A percentile compares a stretch with the other conserved stretches of the same genome.
Evolutionary conservation across 768 basidiomycete genomes (phyloP).

Genomic region (Zangia roseola): DNA sequence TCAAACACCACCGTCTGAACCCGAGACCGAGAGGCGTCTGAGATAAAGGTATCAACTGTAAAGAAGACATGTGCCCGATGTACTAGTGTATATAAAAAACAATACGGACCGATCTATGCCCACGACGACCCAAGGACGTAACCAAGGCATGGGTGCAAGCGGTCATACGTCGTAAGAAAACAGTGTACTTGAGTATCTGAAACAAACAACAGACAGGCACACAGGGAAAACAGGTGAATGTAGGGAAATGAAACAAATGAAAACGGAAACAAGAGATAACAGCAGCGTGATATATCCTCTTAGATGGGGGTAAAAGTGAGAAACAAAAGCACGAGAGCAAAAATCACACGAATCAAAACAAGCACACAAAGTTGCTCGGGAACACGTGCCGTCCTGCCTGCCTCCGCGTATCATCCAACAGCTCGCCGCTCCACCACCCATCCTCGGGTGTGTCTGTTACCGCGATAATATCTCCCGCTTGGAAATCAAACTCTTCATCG

Average conservation of each 20-base stretch:
- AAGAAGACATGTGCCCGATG: too few relatives aligned
- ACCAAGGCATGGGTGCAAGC: too few relatives aligned
- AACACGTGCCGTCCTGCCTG: conserved; percentile 74
- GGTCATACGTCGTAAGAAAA: too few relatives aligned
- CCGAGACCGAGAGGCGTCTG: too few relatives aligned
- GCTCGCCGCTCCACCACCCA: conserved; percentile 95
- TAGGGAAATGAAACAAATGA: neutral
- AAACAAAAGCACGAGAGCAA: neutral
- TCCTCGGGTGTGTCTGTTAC: conserved; percentile 93
- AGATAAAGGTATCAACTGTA: too few relatives aligned
- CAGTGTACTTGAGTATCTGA: too few relatives aligned
- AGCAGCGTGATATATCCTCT: conserved; percentile 5
- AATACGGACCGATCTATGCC: too few relatives aligned
- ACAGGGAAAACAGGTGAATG: too few relatives aligned
- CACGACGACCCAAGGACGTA: too few relatives aligned
- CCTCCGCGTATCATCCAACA: conserved; percentile 74
- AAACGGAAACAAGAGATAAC: neutral
- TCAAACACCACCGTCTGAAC: too few relatives aligned
- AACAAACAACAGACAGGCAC: too few relatives aligned
- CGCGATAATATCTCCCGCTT: conserved; percentile 91
- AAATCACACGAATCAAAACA: conserved; percentile 49
- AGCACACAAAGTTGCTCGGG: conserved; percentile 85
- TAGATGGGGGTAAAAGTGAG: conserved; percentile 4
- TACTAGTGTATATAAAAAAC: too few relatives aligned
- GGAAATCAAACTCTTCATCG: conserved; percentile 96